phyloP scores from a whole-genome alignment of 768 basidiomycete genomes.

The Hygrophoropsis aurantiaca region DNA sequence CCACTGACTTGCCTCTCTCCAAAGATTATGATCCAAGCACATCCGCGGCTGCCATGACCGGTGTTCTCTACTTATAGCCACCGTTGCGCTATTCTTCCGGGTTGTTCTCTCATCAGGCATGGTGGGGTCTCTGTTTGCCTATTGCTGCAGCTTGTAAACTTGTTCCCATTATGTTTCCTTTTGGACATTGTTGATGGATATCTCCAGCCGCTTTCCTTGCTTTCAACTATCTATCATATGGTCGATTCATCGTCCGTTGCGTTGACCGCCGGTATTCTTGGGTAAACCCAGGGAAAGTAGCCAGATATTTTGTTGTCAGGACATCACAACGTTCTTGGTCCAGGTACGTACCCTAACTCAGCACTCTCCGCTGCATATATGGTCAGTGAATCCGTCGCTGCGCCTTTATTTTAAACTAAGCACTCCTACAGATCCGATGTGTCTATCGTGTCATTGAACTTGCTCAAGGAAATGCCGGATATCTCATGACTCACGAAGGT shows the following conservation, averaged over 20 bases:
- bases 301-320: slow-evolving; percentile 11
- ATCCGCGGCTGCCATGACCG: no score
- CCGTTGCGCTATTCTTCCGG: no score
- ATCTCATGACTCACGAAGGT: slow-evolving; percentile 13
- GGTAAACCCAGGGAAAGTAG: slow-evolving; percentile 10
- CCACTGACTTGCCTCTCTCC: no score
- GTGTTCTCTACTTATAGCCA: no score
- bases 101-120: no score
- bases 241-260: slow-evolving; percentile 9
- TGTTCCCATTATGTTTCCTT: not conserved
- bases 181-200: no score
- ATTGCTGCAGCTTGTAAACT: slow-evolving; percentile 11
- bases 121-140: slow-evolving; percentile 19
- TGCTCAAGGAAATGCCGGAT: slow-evolving; percentile 6
- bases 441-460: slow-evolving; percentile 15
- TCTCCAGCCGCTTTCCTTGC: slow-evolving; percentile 19
- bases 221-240: slow-evolving; percentile 21
- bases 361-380: no score
- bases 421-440: slow-evolving; percentile 11
- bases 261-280: slow-evolving; percentile 8
- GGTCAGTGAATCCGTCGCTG: slow-evolving; percentile 10
- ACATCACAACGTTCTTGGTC: slow-evolving; percentile 14
- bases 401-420: not conserved
- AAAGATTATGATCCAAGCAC: no score
- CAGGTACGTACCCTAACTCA: slow-evolving; percentile 10